Conservation (phyloP, 1,139 yeast genomes). For the Meyerozyma athensensis region DNA sequence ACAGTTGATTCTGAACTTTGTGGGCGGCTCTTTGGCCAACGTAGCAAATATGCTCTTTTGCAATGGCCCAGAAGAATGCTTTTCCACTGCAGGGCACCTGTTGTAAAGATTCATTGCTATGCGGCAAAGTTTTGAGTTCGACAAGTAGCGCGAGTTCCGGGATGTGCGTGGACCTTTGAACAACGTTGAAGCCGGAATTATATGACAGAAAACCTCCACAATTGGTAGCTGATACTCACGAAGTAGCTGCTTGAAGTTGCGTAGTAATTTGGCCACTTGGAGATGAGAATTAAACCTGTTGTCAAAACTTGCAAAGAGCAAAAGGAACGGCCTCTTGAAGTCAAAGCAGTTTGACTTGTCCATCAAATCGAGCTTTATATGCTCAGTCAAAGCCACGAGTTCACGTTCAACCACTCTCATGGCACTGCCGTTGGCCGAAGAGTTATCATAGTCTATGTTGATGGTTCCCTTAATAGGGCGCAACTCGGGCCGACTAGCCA, state of each 20-base stretch:
- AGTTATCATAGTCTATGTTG: not conserved
- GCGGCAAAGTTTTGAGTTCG: conserved; percentile 44
- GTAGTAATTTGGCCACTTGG: conserved; percentile 43
- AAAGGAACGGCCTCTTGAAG: conserved; percentile 42
- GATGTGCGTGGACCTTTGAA: conserved; percentile 33
- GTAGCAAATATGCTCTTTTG: conserved; percentile 29
- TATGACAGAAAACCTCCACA: conserved; percentile 46
- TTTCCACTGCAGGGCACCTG: conserved; percentile 34
- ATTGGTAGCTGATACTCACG: conserved; percentile 39
- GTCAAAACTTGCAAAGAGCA: conserved; percentile 45
- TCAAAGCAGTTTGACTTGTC: conserved; percentile 40
- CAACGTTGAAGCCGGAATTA: conserved; percentile 50
- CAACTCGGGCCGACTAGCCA: conserved; percentile 26
- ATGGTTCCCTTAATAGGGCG: conserved; percentile 21
- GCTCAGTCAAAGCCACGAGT: conserved; percentile 29
- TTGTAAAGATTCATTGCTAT: conserved; percentile 65
- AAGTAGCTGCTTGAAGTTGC: conserved; percentile 42
- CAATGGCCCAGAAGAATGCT: conserved; percentile 7
- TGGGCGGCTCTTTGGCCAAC: conserved; percentile 43
- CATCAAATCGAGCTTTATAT: conserved; percentile 36
- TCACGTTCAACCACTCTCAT: conserved; percentile 11
- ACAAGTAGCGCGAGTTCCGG: conserved; percentile 43
- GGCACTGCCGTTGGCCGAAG: not conserved
- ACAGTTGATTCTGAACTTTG: conserved; percentile 49
- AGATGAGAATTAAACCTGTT: conserved; percentile 42